These are phyloP conservation scores for Venturia nashicola DNA, from an alignment of 2,329 filamentous ascomycete species.

Conservation along the genomic window DNA sequence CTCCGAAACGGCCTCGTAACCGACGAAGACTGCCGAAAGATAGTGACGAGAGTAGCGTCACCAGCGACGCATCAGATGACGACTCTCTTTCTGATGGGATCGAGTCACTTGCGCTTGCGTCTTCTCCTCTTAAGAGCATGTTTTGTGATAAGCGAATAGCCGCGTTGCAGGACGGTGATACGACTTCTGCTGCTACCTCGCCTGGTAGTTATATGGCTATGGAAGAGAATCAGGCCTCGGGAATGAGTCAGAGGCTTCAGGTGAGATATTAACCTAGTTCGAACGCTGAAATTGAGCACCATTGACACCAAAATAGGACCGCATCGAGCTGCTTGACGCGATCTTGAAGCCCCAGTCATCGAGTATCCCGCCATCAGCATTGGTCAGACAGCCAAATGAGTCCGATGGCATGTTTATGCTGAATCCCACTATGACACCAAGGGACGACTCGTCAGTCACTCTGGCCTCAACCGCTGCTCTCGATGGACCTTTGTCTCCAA, in stretches of 20 bases:
- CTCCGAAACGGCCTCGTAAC: background rate
- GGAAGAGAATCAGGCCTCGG: background rate
- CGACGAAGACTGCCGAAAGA: background rate
- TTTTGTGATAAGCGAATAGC: background rate
- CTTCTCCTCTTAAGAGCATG: background rate
- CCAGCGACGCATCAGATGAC: background rate
- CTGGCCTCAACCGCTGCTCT: background rate
- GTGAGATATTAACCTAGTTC: background rate
- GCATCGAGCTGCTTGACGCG: background rate
- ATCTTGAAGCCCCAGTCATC: background rate
- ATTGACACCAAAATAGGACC: constrained; percentile 1
- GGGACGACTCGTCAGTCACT: background rate
- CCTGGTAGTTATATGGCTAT: background rate
- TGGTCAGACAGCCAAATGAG: background rate
- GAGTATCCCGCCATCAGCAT: background rate
- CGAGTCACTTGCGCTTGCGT: background rate
- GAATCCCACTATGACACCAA: background rate
- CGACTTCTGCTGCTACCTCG: background rate
- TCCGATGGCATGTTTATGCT: background rate
- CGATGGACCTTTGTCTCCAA: background rate
- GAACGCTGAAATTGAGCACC: background rate
- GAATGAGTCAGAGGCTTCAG: background rate
- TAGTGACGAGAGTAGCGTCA: constrained; percentile 2
- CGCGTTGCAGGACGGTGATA: background rate
- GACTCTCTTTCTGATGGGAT: background rate